Conservation (phyloP, 768 basidiomycete species). For the Amanita jacksonii region DNA sequence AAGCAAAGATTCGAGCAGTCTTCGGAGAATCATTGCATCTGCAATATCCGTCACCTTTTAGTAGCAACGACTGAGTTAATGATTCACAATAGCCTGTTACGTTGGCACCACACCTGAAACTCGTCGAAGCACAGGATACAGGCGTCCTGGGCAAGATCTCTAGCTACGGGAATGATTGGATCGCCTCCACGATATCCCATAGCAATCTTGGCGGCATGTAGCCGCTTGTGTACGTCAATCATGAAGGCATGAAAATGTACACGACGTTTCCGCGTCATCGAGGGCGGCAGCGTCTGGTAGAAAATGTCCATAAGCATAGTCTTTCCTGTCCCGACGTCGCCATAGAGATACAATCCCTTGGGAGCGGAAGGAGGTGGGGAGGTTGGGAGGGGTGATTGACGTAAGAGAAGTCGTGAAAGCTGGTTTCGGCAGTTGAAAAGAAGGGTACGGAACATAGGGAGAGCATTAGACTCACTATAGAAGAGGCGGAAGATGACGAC, state of each 20-base stretch:
- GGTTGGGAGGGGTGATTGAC: constrained; percentile 25
- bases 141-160: constrained; percentile 78
- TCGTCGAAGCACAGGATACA: constrained; percentile 93
- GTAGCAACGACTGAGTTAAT: no score
- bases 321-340: constrained; percentile 96
- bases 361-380: constrained; percentile 48
- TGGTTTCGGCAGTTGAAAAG: constrained; percentile 15
- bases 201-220: constrained; percentile 72
- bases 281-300: constrained; percentile 68
- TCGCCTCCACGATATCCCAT: constrained; percentile 67
- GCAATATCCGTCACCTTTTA: constrained; percentile 89
- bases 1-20: constrained; percentile 79
- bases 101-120: constrained; percentile 61
- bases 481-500: constrained; percentile 23
- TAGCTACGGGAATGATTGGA: constrained; percentile 78
- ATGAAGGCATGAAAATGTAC: constrained; percentile 99
- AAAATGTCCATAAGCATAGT: constrained; percentile 99
- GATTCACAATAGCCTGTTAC: constrained; percentile 2
- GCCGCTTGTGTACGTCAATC: constrained; percentile 94
- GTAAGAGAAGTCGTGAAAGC: constrained; percentile 39
- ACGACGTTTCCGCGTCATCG: constrained; percentile 64
- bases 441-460: constrained; percentile 17
- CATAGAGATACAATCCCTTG: constrained; percentile 90
- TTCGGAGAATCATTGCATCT: constrained; percentile 94
- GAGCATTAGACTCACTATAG: constrained; percentile 26